Percentiles rank a stretch among this genome's conserved stretches.
These are phyloP conservation scores for Myrmaecium sp. DNA, from an alignment of 2,329 filamentous ascomycete species.

Conservation along the genomic window DNA sequence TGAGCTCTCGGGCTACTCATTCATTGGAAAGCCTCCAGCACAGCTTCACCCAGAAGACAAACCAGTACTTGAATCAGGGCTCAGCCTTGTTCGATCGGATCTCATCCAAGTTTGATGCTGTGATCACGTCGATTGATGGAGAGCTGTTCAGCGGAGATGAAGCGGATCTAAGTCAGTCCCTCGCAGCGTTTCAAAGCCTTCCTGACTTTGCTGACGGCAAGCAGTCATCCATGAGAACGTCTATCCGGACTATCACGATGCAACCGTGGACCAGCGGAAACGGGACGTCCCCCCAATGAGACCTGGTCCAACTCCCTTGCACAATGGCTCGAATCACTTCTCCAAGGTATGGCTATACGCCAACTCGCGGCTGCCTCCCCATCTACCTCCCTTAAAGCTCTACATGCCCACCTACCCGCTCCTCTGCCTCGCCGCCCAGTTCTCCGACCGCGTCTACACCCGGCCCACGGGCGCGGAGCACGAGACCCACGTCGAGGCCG, in stretches of 20 bases:
- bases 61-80: slow-evolving; percentile 21
- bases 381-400: slow-evolving; percentile 50
- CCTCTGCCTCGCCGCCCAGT: slow-evolving; percentile 61
- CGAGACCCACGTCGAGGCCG: slow-evolving; percentile 52
- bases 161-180: slow-evolving; percentile 29
- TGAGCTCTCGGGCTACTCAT: neutral
- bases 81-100: slow-evolving; percentile 41
- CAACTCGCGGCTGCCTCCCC: slow-evolving; percentile 55
- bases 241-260: slow-evolving; percentile 1
- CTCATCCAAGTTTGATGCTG: slow-evolving; percentile 43
- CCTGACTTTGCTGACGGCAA: slow-evolving; percentile 1
- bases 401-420: slow-evolving; percentile 63
- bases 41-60: slow-evolving; percentile 11
- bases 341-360: slow-evolving; percentile 63
- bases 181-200: slow-evolving; percentile 19
- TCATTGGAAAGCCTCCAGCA: slow-evolving; percentile 1
- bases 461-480: slow-evolving; percentile 44
- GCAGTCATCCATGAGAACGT: slow-evolving; percentile 4
- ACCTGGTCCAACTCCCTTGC: neutral
- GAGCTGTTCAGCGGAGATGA: slow-evolving; percentile 38
- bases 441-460: slow-evolving; percentile 59
- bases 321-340: slow-evolving; percentile 41
- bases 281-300: slow-evolving; percentile 1
- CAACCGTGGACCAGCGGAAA: slow-evolving; percentile 1
- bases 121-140: slow-evolving; percentile 56